Evolutionary conservation across 768 basidiomycete genomes (phyloP).

Genomic region (Pisolithus albus): DNA sequence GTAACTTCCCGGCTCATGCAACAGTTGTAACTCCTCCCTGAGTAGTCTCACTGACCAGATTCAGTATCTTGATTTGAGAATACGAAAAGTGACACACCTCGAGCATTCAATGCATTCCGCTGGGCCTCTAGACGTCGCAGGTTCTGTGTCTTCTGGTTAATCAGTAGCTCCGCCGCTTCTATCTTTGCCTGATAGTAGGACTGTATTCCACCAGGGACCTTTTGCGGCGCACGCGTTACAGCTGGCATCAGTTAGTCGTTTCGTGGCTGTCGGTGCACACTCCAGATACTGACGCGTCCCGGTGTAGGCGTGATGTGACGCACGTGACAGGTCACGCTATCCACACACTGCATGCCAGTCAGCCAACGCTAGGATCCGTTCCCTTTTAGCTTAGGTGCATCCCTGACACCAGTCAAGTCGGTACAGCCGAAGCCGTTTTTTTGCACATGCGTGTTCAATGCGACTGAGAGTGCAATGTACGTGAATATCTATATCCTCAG

Average conservation of each 20-base stretch:
- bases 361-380: too few relatives aligned
- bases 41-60: slow-evolving; percentile 66
- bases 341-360: too few relatives aligned
- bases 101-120: slow-evolving; percentile 91
- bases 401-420: too few relatives aligned
- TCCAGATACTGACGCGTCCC: slow-evolving; percentile 4
- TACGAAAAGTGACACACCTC: slow-evolving; percentile 48
- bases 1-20: slow-evolving; percentile 95
- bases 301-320: slow-evolving; percentile 1
- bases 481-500: too few relatives aligned
- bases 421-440: too few relatives aligned
- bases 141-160: slow-evolving; percentile 97
- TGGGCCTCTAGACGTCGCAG: slow-evolving; percentile 92
- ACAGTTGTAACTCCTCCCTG: slow-evolving; percentile 84
- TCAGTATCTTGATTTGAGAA: not conserved
- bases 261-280: not conserved
- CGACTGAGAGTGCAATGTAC: too few relatives aligned
- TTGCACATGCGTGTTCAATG: too few relatives aligned
- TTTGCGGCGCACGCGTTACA: slow-evolving; percentile 22
- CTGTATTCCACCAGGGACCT: slow-evolving; percentile 63
- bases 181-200: slow-evolving; percentile 96
- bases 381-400: too few relatives aligned
- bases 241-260: slow-evolving; percentile 30
- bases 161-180: slow-evolving; percentile 84
- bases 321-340: too few relatives aligned